Conservation (phyloP, 1,284 basidiomycete genomes). For the Albatrellus sp. region DNA sequence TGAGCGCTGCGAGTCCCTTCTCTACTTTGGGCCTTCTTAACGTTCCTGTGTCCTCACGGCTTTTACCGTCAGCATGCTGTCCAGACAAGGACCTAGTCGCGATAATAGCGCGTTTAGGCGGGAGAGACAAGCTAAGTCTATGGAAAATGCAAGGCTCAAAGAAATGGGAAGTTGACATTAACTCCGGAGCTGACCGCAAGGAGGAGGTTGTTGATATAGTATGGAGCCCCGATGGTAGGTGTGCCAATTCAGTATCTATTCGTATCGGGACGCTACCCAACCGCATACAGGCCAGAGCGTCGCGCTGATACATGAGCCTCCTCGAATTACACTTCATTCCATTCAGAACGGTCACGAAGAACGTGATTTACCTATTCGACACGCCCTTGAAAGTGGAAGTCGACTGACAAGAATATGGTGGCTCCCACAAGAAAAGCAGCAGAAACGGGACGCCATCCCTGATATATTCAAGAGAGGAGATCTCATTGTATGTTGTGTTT, state of each 20-base stretch:
- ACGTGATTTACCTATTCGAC: slow-evolving; percentile 26
- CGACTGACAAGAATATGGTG: slow-evolving; percentile 53
- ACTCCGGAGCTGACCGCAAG: slow-evolving; percentile 26
- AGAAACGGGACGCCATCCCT: slow-evolving; percentile 36
- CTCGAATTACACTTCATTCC: slow-evolving; percentile 56
- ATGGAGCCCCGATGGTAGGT: slow-evolving; percentile 73
- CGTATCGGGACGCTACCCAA: slow-evolving; percentile 5
- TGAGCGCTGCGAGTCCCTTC: slow-evolving; percentile 26
- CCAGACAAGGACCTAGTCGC: slow-evolving; percentile 74
- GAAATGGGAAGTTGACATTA: slow-evolving; percentile 66
- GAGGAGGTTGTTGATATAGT: slow-evolving; percentile 46
- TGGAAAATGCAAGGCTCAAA: slow-evolving; percentile 72
- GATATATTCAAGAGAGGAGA: slow-evolving; percentile 63
- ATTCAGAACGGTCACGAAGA: slow-evolving; percentile 58
- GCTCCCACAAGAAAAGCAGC: slow-evolving; percentile 40
- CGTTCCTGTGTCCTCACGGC: slow-evolving; percentile 40
- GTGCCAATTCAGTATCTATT: slow-evolving; percentile 1
- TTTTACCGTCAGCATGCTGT: slow-evolving; percentile 59
- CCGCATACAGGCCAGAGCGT: slow-evolving; percentile 48
- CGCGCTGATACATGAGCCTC: slow-evolving; percentile 59
- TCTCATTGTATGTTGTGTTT: slow-evolving; percentile 37
- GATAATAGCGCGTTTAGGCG: slow-evolving; percentile 50
- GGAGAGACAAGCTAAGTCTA: slow-evolving; percentile 54
- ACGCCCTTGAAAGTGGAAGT: slow-evolving; percentile 5
- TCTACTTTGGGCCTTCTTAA: slow-evolving; percentile 44